Evolutionary conservation across 202 grass and related monocot genomes (phyloP).

Genomic region (Digitaria exilis): DNA sequence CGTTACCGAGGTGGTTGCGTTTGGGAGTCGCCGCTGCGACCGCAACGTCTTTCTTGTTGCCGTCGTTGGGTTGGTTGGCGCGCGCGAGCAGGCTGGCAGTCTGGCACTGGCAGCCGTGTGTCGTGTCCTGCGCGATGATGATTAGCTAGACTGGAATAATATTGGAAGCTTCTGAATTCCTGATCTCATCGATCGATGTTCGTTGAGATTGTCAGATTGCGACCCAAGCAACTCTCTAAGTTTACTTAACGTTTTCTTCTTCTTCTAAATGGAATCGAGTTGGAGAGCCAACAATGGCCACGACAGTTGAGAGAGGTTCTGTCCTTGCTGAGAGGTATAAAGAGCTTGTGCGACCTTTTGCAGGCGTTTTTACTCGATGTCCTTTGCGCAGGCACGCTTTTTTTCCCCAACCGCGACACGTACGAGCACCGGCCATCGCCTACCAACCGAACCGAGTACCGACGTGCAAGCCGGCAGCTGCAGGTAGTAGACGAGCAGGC

Average conservation of each 20-base stretch:
- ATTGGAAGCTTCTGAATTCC: neutral
- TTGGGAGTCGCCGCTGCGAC: conserved; percentile 30
- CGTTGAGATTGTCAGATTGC: no score
- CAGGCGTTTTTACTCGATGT: neutral
- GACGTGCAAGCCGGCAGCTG: neutral
- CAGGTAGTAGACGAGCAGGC: neutral
- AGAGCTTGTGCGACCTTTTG: neutral
- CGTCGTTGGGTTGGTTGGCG: neutral
- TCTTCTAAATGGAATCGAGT: no score
- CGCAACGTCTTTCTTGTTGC: conserved; percentile 24
- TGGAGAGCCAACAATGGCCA: no score
- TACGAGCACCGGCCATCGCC: neutral
- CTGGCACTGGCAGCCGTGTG: no score
- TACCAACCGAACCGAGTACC: neutral
- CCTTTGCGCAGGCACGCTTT: neutral
- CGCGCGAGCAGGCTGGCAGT: neutral
- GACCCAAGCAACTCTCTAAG: no score
- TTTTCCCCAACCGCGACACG: neutral
- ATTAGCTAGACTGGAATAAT: neutral
- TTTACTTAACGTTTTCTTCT: no score
- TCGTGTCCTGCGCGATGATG: no score
- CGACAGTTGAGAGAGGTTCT: neutral
- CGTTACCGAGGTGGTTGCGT: neutral
- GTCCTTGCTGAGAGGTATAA: neutral
- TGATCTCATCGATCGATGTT: no score